A percentile compares a stretch with the other conserved stretches of the same genome.
Conservation (phyloP, 352 stramenopile genomes). For the Saprolegnia parasitica region DNA sequence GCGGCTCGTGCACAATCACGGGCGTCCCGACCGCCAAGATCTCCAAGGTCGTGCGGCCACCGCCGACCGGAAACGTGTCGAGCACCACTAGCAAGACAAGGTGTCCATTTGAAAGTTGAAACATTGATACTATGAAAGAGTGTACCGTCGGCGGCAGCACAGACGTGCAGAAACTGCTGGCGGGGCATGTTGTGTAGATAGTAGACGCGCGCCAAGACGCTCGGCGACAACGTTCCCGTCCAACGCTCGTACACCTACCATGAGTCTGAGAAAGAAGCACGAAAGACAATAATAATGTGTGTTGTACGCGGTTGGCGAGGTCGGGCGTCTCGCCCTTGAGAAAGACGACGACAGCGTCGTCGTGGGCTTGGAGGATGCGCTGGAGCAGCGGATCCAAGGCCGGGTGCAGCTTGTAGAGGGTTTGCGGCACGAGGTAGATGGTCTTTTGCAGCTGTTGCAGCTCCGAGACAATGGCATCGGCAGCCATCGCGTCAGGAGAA, state of each 20-base stretch:
- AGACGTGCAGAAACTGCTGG: slow-evolving; percentile 43
- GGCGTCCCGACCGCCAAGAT: slow-evolving; percentile 57
- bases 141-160: slow-evolving; percentile 36
- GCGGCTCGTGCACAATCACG: slow-evolving; percentile 46
- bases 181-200: slow-evolving; percentile 41
- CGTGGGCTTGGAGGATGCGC: slow-evolving; percentile 33
- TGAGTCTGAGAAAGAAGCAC: neutral
- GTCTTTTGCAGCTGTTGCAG: slow-evolving; percentile 29
- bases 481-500: neutral
- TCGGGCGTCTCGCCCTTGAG: slow-evolving; percentile 32
- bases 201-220: slow-evolving; percentile 38
- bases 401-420: slow-evolving; percentile 65
- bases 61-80: slow-evolving; percentile 61
- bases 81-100: slow-evolving; percentile 51
- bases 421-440: slow-evolving; percentile 59
- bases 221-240: slow-evolving; percentile 28
- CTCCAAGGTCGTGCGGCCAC: slow-evolving; percentile 52
- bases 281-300: too few species aligned
- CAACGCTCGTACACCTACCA: slow-evolving; percentile 33
- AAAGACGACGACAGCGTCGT: slow-evolving; percentile 40
- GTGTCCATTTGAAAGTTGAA: too few species aligned
- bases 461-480: slow-evolving; percentile 15
- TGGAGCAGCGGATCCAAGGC: slow-evolving; percentile 54
- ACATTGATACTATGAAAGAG: neutral
- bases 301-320: slow-evolving; percentile 32